Percentiles rank a stretch among this genome's conserved stretches.
These are phyloP conservation scores for Solanum hybrid DNA, from an alignment of 305 asterid genomes.

Conservation along the genomic window DNA sequence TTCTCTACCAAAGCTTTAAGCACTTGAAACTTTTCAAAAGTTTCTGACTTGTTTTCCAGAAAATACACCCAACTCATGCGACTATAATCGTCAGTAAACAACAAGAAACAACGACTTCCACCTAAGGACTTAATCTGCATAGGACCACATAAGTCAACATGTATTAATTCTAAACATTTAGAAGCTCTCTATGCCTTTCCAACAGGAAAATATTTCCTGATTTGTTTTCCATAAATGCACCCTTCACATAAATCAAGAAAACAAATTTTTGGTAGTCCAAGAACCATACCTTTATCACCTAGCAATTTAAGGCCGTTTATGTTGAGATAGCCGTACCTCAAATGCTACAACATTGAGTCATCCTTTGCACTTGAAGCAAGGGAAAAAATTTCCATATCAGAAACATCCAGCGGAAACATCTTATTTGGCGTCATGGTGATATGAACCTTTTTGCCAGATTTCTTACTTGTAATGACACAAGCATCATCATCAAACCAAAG, in stretches of 20 bases:
- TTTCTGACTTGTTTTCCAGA: not conserved
- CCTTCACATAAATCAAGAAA: not conserved
- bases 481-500: not conserved
- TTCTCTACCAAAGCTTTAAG: not conserved
- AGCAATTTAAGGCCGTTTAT: no score
- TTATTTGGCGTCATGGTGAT: not conserved
- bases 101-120: not conserved
- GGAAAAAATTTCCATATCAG: not conserved
- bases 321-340: not conserved
- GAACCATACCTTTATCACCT: not conserved
- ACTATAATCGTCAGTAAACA: not conserved
- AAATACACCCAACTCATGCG: not conserved
- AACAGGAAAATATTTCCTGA: not conserved
- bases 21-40: not conserved
- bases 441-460: not conserved
- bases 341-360: not conserved
- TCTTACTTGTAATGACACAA: not conserved
- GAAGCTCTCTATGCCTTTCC: not conserved
- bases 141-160: not conserved
- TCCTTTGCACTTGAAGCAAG: not conserved
- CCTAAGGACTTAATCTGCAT: not conserved
- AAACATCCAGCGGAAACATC: not conserved
- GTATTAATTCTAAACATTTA: not conserved
- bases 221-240: not conserved
- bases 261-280: not conserved